Percentiles rank a stretch among this genome's conserved stretches.
phyloP scores from a whole-genome alignment of 1,139 yeast species.

The Suhomyces choctaworum region DNA sequence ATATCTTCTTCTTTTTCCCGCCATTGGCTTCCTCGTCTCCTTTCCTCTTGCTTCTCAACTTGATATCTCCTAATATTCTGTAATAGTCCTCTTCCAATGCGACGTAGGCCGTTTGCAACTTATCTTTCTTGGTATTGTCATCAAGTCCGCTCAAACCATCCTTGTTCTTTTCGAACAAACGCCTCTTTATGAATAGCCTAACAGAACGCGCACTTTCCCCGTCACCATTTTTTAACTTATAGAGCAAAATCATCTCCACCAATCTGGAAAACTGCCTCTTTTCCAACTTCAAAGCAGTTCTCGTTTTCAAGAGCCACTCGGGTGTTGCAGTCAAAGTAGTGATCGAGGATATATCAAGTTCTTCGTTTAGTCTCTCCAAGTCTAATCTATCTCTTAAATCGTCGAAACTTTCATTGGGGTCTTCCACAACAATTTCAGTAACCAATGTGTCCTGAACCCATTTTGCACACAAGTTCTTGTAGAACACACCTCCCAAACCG shows the following conservation, averaged over 20 bases:
- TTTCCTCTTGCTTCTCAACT: conserved; percentile 22
- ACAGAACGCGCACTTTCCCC: conserved; percentile 39
- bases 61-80: conserved; percentile 48
- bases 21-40: conserved; percentile 7
- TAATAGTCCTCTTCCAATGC: conserved; percentile 68
- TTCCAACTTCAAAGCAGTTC: conserved; percentile 59
- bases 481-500: conserved; percentile 69
- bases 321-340: conserved; percentile 25
- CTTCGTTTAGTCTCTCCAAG: conserved; percentile 48
- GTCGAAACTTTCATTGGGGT: conserved; percentile 92
- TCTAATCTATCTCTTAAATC: conserved; percentile 87
- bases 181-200: conserved; percentile 64
- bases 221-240: conserved; percentile 35
- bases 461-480: conserved; percentile 50
- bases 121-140: conserved; percentile 58
- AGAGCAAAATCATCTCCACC: conserved; percentile 70
- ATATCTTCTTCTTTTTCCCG: conserved; percentile 6
- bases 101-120: conserved; percentile 73
- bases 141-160: conserved; percentile 75
- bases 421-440: conserved; percentile 87
- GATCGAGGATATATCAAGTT: conserved; percentile 25
- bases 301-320: conserved; percentile 46
- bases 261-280: conserved; percentile 76
- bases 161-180: conserved; percentile 73
- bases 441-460: conserved; percentile 59